Base-by-base conservation (phyloP, 768 basidiomycete genomes). In the Mycena polygramma region DNA sequence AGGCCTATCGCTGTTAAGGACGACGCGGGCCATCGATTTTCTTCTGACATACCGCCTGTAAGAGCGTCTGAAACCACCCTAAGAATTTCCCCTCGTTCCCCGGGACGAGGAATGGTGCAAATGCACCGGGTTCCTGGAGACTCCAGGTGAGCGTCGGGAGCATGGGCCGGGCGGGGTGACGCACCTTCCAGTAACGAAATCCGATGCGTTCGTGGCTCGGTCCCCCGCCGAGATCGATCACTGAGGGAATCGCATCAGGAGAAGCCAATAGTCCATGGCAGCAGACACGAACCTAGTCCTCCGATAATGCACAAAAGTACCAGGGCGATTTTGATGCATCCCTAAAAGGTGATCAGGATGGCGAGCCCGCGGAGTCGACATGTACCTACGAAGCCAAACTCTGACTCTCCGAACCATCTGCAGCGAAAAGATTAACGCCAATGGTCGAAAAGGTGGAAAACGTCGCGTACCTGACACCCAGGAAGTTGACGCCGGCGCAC, bases 191-290 rank as follows among this genome's bases (percentile, higher is more conserved):
- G 77, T 84, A 88, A 20, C 83, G 81, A 73, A 85, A 84, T 20
- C 87, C 84, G 69, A 85, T 77, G 45, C 80, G 80, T 53, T 83
- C 81, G 72, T 83, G 80, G 53, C 79, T 79, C 22, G 88, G 83
- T 30, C 85, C 84, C 43, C 84, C 84, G 46, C 90, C 90, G 15
- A 87, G 79, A 71, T 87, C 85, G 66, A 90, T 81, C 63, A 90
- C 77, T 76, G 87, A 80, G 62, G 83, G 83, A 66, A 78, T 15
- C 49, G 4, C 6, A 13, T n/a, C 43, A 49, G 15, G 39, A 63
- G 5, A 65, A 15, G 30, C 41, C 4, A 14, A 41, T 5, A 19
- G 37, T 17, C 14, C 17, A 61, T 7, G 1, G 54, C 10, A 22
- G 19, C 15, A 41, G 14, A 26, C 26, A 35, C 46, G 48, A 49